Conservation (phyloP, 2,329 filamentous ascomycete species). For the Passalora sequoiae region DNA sequence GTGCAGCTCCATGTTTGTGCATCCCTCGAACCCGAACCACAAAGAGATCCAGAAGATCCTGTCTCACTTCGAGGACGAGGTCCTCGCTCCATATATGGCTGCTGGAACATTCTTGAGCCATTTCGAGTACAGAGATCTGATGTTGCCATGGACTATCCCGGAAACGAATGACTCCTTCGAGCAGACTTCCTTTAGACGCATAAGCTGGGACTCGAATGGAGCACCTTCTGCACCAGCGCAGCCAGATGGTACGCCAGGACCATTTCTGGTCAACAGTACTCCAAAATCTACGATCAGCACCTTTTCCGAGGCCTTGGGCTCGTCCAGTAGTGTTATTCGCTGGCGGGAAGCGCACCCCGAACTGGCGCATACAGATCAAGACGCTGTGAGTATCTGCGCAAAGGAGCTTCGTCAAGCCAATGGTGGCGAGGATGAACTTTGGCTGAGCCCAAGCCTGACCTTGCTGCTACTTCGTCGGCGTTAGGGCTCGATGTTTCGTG, state of each 20-base stretch:
- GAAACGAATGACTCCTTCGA: conserved; percentile 37
- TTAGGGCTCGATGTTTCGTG: background rate
- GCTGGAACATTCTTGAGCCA: conserved; percentile 42
- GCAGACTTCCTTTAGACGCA: conserved; percentile 36
- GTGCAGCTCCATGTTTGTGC: conserved; percentile 29
- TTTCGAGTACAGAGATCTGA: conserved; percentile 40
- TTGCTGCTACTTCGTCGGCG: conserved; percentile 8
- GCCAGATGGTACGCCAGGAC: conserved; percentile 16
- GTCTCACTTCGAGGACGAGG: conserved; percentile 34
- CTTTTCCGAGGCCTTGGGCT: conserved; percentile 36
- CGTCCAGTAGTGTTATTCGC: conserved; percentile 39
- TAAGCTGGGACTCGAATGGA: conserved; percentile 41
- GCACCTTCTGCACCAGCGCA: conserved; percentile 16
- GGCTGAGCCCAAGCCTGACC: conserved; percentile 7
- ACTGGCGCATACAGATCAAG: conserved; percentile 39
- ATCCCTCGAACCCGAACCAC: conserved; percentile 38
- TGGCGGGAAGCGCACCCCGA: conserved; percentile 46
- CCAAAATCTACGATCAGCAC: conserved; percentile 25
- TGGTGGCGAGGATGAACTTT: conserved; percentile 8
- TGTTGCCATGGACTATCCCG: conserved; percentile 46
- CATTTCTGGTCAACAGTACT: conserved; percentile 19
- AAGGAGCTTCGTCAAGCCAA: conserved; percentile 17
- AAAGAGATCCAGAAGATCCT: conserved; percentile 41
- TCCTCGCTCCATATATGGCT: conserved; percentile 39
- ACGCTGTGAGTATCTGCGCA: conserved; percentile 30